Evolutionary conservation across 306 rosid genomes (phyloP), one percentile per base, ranked within the genome.

Genomic region (Acacia confusa): DNA sequence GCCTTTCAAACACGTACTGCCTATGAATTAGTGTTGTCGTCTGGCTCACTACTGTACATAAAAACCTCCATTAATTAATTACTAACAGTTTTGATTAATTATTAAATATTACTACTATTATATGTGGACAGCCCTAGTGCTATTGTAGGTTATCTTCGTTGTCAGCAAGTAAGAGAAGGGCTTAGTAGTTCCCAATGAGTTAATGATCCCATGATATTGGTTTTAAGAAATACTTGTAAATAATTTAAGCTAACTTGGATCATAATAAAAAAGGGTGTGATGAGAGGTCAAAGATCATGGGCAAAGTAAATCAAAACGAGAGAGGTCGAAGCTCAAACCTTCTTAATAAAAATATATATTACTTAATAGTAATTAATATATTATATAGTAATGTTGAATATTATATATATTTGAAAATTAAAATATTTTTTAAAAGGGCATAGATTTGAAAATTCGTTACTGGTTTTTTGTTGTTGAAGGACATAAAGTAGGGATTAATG

Each of bases 21-120:
- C 87, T 83, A 85, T 82, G 87, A 81, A 81, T 68, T 79, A 84
- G 88, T 83, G 88, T 77, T 78, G 60, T 16, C 71, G 48, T 16
- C 75, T 47, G 65, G 10, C 41, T 77, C 75, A 52, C 74, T 65
- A 65, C 72, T 55, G 27, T 55, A 55, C 61, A 79, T 65, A 53
- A 72, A 55, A 63, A 86, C 40, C 36, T 70, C 57, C 78, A 68
- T 78, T 83, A 74, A 81, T 76, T 34, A 3, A 75, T 76, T 34
- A 36, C 40, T 36, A 3, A 75, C 65, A 30, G 47, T 77, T 43
- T 70, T 70, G 48, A 24, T 41, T 70, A 66, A 77, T 74, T 74
- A 85, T 74, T 8, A 52, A 43, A 14, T 3, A 47, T 14, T 47
- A 15, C 3, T 47, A 15, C 3, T 47, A 50, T 17, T 50, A 55